Evolutionary conservation across 441 rosid genomes (phyloP), one percentile per base, ranked within the genome.

Genomic region (Populus hybrid): DNA sequence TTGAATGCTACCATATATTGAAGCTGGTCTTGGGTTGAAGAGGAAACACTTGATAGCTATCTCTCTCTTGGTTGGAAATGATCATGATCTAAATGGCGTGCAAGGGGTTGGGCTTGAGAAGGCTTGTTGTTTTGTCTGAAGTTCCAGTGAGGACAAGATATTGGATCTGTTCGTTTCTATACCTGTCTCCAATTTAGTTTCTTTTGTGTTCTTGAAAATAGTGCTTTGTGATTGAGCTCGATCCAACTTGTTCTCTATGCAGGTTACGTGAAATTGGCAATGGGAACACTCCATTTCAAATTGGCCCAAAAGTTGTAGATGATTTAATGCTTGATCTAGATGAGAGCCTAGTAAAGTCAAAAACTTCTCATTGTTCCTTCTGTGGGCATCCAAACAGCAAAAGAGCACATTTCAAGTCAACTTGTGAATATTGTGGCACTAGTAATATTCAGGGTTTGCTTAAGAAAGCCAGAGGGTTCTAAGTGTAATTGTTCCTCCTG

Each of bases 381-480:
- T 91, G 99, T 84, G 98, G 99, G 77, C 99, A 95, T 84, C 95
- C 92, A 3, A 93, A 97, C 40, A 89, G 81, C 83, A 92, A 90
- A 83, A 89, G 76, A 82, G 84, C 66, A 40, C 99, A 95, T 84
- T 76, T 83, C 35, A 89, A 85, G 84, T 81, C 86, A 64, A 86
- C 88, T 70, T 92, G 98, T 74, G 87, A 88, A 81, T 79, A 82
- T 72, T 95, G 99, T 74, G 73, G 72, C 42, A 81, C 74, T 59
- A 76, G 64, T 76, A 73, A 68, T 59, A 81, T 77, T 31, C 78
- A 83, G 42, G 90, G 93, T 28, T 40, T 95, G 99, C 88, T 42
- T 61, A 35, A 82, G 84, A 80, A 95, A 88, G 83, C 82, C 90
- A 7, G 78, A 80, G 11, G 89, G 90, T 65, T 95, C 88, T 84